Evolutionary conservation across 2,329 filamentous ascomycete species (phyloP).

Genomic region (Bipolaris gigantea): DNA sequence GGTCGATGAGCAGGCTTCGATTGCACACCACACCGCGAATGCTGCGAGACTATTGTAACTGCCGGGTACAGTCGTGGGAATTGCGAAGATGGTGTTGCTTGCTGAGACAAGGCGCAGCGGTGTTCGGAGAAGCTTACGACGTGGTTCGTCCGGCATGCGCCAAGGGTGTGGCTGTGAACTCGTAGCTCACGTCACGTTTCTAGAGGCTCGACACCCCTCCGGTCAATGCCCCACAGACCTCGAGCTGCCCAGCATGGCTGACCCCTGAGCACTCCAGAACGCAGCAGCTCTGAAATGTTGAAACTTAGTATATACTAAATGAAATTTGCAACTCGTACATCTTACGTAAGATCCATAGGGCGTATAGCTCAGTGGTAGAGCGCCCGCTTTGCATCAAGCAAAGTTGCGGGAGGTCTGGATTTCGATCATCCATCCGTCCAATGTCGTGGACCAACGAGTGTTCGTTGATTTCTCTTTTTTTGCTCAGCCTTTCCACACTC

Average conservation of each 20-base stretch:
- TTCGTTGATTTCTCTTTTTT: background rate
- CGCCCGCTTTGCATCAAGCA: slow-evolving; percentile 43
- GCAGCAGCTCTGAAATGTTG: background rate
- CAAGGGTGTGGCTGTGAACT: slow-evolving; percentile 24
- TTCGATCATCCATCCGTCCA: slow-evolving; percentile 33
- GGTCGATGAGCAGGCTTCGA: background rate
- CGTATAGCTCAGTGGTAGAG: slow-evolving; percentile 47
- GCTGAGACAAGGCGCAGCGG: slow-evolving; percentile 16
- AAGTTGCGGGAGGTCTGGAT: slow-evolving; percentile 38
- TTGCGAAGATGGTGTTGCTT: slow-evolving; percentile 18
- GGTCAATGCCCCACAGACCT: background rate
- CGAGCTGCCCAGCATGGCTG: too few species aligned
- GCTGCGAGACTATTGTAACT: background rate
- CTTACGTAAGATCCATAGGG: slow-evolving; percentile 16
- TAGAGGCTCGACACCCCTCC: background rate
- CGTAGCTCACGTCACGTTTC: background rate
- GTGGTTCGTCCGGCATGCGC: slow-evolving; percentile 24
- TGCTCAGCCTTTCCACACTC: background rate
- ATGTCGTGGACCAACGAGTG: slow-evolving; percentile 18
- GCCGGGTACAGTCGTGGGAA: background rate
- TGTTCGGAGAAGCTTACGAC: slow-evolving; percentile 27
- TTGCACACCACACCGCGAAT: background rate
- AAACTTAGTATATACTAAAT: background rate
- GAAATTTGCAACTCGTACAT: background rate
- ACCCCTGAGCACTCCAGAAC: background rate